Conservation (phyloP, 2,329 filamentous ascomycete genomes). For the Aspergillus sp. region DNA sequence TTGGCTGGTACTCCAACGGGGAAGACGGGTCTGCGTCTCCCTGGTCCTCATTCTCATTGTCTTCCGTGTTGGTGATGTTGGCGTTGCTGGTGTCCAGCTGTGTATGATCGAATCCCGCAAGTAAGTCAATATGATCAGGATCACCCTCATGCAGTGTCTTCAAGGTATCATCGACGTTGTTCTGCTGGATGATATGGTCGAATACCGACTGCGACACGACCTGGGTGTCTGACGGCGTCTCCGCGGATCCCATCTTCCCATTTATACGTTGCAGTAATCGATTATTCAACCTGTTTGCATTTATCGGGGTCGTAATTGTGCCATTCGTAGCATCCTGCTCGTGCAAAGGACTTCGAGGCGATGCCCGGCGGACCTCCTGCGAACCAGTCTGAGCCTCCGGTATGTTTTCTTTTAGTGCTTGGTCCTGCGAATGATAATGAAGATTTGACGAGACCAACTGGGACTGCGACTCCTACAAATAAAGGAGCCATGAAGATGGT, state of each 20-base stretch:
- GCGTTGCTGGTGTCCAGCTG: conserved; percentile 15
- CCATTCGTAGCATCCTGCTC: conserved; percentile 16
- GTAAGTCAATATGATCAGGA: conserved; percentile 37
- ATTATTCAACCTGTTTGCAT: conserved; percentile 5
- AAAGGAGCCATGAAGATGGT: conserved; percentile 9
- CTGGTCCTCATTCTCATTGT: conserved; percentile 25
- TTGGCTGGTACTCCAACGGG: conserved; percentile 30
- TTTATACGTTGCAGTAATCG: conserved; percentile 11
- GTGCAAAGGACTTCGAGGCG: conserved; percentile 1
- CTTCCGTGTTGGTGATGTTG: conserved; percentile 50
- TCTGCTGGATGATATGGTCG: conserved; percentile 33
- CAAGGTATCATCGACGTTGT: conserved; percentile 30
- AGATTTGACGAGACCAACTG: conserved; percentile 14
- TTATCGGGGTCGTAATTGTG: conserved; percentile 5
- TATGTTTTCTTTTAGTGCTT: background rate
- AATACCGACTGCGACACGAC: conserved; percentile 40
- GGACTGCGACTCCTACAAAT: conserved; percentile 24
- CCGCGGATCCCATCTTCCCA: conserved; percentile 28
- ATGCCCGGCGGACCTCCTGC: conserved; percentile 1
- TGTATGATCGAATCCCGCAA: conserved; percentile 31
- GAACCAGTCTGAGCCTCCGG: background rate
- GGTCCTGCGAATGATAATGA: conserved; percentile 5
- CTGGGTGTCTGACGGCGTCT: conserved; percentile 38
- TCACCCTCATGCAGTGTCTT: conserved; percentile 36
- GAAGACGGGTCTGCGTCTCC: conserved; percentile 26